Percentiles rank a stretch among this genome's conserved stretches.
Conservation (phyloP, 1,284 basidiomycete genomes). For the Apiotrichum domesticum region DNA sequence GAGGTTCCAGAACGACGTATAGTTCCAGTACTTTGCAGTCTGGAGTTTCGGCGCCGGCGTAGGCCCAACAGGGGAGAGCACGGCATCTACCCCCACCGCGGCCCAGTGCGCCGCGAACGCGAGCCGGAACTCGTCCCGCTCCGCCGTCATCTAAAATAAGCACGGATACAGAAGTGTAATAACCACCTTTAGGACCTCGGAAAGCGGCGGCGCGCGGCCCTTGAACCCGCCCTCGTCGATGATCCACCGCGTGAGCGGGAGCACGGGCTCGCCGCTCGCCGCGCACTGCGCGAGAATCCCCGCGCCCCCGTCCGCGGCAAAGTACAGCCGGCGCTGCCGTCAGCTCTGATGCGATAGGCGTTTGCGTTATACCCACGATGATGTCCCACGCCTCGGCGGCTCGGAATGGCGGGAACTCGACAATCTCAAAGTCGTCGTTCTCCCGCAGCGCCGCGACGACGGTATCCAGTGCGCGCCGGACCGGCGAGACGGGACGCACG, state of each 20-base stretch:
- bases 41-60: slow-evolving; percentile 24
- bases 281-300: slow-evolving; percentile 15
- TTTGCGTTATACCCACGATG: slow-evolving; percentile 7
- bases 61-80: slow-evolving; percentile 25
- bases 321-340: slow-evolving; percentile 27
- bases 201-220: slow-evolving; percentile 18
- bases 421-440: slow-evolving; percentile 24
- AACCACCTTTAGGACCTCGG: slow-evolving; percentile 18
- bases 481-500: slow-evolving; percentile 38
- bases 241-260: slow-evolving; percentile 38
- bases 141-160: slow-evolving; percentile 24
- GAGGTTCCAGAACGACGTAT: slow-evolving; percentile 60
- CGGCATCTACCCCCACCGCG: slow-evolving; percentile 28
- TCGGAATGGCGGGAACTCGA: slow-evolving; percentile 22
- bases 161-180: not conserved
- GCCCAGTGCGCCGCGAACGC: slow-evolving; percentile 27
- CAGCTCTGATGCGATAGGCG: not conserved
- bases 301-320: slow-evolving; percentile 34
- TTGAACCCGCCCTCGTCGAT: slow-evolving; percentile 11
- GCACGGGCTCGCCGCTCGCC: slow-evolving; percentile 30
- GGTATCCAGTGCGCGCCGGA: slow-evolving; percentile 38
- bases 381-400: slow-evolving; percentile 28
- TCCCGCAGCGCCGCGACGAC: slow-evolving; percentile 21
- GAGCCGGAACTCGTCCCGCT: slow-evolving; percentile 30
- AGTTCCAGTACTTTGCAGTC: slow-evolving; percentile 37